These are phyloP conservation scores for Citrus inodora DNA, from an alignment of 345 rosid genomes.

Conservation along the genomic window DNA sequence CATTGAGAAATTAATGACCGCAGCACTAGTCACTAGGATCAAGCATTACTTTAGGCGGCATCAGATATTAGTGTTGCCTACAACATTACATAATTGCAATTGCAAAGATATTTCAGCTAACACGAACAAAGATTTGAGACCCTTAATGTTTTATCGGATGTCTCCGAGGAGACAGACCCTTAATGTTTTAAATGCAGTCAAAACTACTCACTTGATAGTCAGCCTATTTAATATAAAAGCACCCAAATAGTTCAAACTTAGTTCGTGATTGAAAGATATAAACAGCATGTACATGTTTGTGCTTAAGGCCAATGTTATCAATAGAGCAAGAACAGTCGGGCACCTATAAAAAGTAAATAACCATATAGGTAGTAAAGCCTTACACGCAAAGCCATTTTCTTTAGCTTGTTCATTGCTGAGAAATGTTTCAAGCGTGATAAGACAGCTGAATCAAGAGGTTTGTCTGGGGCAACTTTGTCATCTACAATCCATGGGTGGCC, in stretches of 20 bases:
- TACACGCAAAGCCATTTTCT: slow-evolving; percentile 80
- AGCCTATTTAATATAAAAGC: background rate
- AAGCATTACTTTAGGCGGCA: background rate
- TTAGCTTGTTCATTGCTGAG: slow-evolving; percentile 83
- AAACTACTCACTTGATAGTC: background rate
- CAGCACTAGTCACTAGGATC: background rate
- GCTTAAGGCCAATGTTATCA: background rate
- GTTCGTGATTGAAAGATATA: background rate
- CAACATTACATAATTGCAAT: background rate
- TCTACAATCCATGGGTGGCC: slow-evolving; percentile 88
- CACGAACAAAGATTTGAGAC: background rate
- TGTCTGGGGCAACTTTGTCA: slow-evolving; percentile 77
- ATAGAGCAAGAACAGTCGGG: background rate
- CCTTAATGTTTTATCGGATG: background rate
- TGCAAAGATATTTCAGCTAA: background rate
- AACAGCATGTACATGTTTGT: too few species aligned
- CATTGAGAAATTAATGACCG: background rate
- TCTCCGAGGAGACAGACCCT: too few species aligned
- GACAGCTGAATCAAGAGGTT: slow-evolving; percentile 76
- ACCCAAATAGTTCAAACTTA: background rate
- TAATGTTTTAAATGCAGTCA: background rate
- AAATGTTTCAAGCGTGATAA: slow-evolving; percentile 66
- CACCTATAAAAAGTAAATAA: background rate
- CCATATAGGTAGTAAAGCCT: slow-evolving; percentile 20
- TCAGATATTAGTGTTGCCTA: background rate